Conservation (phyloP, 139 green algal species). For the Chlorella sp. region DNA sequence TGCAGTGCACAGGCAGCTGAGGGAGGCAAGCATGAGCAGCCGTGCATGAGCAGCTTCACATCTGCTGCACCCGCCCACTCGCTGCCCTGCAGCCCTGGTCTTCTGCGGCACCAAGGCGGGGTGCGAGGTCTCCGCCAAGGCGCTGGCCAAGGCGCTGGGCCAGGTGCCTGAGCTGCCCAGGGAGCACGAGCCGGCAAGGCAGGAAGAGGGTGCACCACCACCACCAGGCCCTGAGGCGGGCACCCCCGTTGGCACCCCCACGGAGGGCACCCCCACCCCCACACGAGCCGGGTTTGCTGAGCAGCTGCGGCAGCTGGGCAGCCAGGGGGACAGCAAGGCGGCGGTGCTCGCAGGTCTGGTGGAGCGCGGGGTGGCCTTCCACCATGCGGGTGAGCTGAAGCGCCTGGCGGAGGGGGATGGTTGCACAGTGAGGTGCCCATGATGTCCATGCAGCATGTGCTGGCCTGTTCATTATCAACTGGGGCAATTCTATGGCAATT, state of each 20-base stretch:
- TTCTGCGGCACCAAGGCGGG: conserved; percentile 12
- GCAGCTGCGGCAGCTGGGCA: neutral
- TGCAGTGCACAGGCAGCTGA: too few relatives aligned
- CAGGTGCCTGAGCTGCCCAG: neutral
- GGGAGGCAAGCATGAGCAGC: neutral
- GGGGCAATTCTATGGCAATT: too few relatives aligned
- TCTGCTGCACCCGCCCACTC: neutral
- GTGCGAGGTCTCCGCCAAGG: neutral
- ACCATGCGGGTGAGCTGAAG: neutral
- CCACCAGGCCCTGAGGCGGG: neutral
- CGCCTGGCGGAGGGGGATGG: too few relatives aligned
- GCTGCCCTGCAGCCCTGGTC: conserved; percentile 14
- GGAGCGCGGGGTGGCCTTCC: neutral
- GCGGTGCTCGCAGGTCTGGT: neutral
- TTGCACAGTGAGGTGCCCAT: too few relatives aligned
- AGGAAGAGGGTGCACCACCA: neutral
- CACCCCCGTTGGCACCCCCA: neutral
- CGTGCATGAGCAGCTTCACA: neutral
- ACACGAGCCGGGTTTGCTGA: neutral
- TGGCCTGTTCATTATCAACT: too few relatives aligned
- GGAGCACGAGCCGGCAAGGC: too few relatives aligned
- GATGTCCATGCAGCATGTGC: too few relatives aligned
- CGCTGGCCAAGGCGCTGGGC: neutral
- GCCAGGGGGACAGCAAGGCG: neutral
- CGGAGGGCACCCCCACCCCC: neutral